A percentile compares a stretch with the other conserved stretches of the same genome.
phyloP scores from a whole-genome alignment of 75 land plant species.

The Picea sitchensis region DNA sequence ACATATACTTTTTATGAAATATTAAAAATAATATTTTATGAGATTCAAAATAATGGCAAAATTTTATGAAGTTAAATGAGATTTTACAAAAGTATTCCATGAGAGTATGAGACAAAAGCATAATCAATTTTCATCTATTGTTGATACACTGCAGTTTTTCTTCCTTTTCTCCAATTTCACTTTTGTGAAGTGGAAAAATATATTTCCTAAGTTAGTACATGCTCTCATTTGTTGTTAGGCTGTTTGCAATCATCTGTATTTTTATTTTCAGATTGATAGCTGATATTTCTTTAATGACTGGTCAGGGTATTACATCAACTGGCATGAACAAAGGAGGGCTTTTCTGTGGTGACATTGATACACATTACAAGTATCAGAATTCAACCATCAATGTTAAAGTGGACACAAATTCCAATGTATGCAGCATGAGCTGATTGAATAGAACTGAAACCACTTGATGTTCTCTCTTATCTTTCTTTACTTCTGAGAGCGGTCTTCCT shows the following conservation, averaged over 20 bases:
- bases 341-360: constrained; percentile 64
- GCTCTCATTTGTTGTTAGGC: background rate
- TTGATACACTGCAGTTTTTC: no score
- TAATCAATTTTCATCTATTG: no score
- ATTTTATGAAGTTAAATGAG: no score
- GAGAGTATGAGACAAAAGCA: no score
- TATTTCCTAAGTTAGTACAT: background rate
- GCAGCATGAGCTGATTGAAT: constrained; percentile 6
- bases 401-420: constrained; percentile 90
- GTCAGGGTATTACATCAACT: constrained; percentile 76
- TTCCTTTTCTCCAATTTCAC: no score
- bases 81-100: no score
- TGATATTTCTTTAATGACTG: constrained; percentile 4
- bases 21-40: no score
- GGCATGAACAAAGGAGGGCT: constrained; percentile 82
- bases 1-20: no score
- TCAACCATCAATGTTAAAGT: constrained; percentile 69
- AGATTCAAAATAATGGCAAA: no score
- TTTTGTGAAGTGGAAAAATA: background rate
- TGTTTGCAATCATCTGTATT: background rate
- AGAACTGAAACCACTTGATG: background rate
- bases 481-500: background rate
- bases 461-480: background rate
- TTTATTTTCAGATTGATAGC: background rate
- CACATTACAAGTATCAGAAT: constrained; percentile 67